These are phyloP conservation scores for Amanita polypyramis DNA, from an alignment of 768 basidiomycete genomes.

Conservation along the genomic window DNA sequence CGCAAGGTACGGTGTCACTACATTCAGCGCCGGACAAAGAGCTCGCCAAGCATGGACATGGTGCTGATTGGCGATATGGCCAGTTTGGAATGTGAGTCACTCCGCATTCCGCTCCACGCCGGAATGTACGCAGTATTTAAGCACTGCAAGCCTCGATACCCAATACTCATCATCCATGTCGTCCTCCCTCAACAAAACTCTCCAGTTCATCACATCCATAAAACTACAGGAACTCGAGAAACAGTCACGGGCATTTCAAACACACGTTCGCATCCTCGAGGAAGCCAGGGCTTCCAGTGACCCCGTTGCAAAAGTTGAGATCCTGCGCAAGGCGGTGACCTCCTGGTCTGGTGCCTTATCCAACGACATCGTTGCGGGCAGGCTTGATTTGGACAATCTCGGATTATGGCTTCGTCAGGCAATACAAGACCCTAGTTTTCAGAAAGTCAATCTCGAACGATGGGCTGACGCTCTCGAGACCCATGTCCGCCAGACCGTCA, in stretches of 20 bases:
- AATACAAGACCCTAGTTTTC: slow-evolving; percentile 30
- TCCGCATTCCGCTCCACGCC: too few relatives aligned
- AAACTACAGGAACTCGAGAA: slow-evolving; percentile 34
- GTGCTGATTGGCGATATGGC: too few relatives aligned
- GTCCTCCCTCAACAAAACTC: slow-evolving; percentile 26
- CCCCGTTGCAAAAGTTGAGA: slow-evolving; percentile 21
- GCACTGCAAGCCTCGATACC: too few relatives aligned
- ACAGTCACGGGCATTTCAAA: slow-evolving; percentile 23
- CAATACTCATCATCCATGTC: too few relatives aligned
- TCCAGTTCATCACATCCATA: slow-evolving; percentile 32
- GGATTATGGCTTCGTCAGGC: slow-evolving; percentile 30
- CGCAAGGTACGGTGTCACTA: too few relatives aligned
- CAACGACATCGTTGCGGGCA: slow-evolving; percentile 13
- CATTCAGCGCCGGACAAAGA: too few relatives aligned
- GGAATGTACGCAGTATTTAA: too few relatives aligned
- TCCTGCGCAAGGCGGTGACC: slow-evolving; percentile 22
- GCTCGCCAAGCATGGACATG: too few relatives aligned
- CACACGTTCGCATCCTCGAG: slow-evolving; percentile 20
- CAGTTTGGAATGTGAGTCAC: too few relatives aligned
- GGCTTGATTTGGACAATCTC: slow-evolving; percentile 21
- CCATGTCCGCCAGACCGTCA: slow-evolving; percentile 25
- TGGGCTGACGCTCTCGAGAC: slow-evolving; percentile 30
- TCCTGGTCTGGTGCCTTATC: slow-evolving; percentile 26
- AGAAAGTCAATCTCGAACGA: slow-evolving; percentile 20
- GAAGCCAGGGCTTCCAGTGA: slow-evolving; percentile 15